Evolutionary conservation across 202 grass and related monocot species (phyloP), one percentile per base, ranked within the genome.

Genomic region (Panicum virgatum): DNA sequence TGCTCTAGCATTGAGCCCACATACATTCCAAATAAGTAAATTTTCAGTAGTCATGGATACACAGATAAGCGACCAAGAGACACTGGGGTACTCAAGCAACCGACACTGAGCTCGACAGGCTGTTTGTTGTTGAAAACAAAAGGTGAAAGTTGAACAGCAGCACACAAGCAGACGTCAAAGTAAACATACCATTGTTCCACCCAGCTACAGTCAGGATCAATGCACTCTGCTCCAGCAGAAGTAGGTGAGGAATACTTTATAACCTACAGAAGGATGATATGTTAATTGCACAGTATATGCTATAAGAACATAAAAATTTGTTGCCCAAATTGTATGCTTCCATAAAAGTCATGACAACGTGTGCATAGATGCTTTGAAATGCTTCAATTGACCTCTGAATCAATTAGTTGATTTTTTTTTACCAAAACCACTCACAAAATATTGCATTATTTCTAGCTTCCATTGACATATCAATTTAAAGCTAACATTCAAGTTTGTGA

Each of bases 181-280:
- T 15, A 60, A 74, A 37, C 40, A 74, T 97, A 91, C 91, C 91
- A 94, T 87, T 96, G 93, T 68, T 96, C 93, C 57, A 92, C 84
- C 93, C 93, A 96, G 44, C 51, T 90, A 78, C 90, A 92, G 50
- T 92, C 88, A 82, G 90, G 90, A 87, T 88, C 90, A 84, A 96
- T 84, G 63, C 93, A 96, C 67, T 96, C 93, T 30, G 90, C 93
- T 80, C 93, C 93, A 84, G 93, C 90, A 90, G 93, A 96, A 82
- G 71, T 90, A 86, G 93, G 82, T 1, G 93, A 92, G 8, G 93
- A 70, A 86, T 88, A 96, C 42, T 92, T 96, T 84, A 96, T 90
- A 45, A 92, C 93, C 90, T 96, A 63, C 68, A 62, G 18, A 73
- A 89, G 47, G 45, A 53, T 53, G 61, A 1, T 30, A 72, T 84